A percentile compares a stretch with the other conserved stretches of the same genome.
Conservation (phyloP, 1,284 basidiomycete genomes). For the Leccinum olivaceoglutinosum region DNA sequence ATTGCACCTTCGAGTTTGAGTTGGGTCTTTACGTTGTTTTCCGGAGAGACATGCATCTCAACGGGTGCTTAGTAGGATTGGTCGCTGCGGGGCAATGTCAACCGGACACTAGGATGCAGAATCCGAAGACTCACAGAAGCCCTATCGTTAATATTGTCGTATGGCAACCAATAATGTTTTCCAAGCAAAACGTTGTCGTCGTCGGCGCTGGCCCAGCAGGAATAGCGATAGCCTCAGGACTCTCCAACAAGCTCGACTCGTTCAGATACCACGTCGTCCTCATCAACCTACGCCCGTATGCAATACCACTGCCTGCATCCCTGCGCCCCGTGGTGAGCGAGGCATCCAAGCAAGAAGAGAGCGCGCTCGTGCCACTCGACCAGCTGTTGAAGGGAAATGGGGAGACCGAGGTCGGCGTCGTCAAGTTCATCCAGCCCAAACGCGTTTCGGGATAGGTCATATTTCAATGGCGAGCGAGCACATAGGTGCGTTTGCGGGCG, state of each 20-base stretch:
- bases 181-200: constrained; percentile 31
- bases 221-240: constrained; percentile 27
- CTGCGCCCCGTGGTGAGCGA: constrained; percentile 37
- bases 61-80: constrained; percentile 10
- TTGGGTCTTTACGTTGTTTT: constrained; percentile 65
- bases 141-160: too few relatives aligned
- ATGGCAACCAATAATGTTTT: constrained; percentile 8
- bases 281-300: constrained; percentile 35
- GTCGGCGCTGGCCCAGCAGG: constrained; percentile 41
- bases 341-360: constrained; percentile 31
- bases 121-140: neutral
- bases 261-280: constrained; percentile 35
- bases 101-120: too few relatives aligned
- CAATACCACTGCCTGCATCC: constrained; percentile 33
- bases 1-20: constrained; percentile 73
- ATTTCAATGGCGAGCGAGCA: too few relatives aligned
- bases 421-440: constrained; percentile 39
- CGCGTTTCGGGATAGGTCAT: too few relatives aligned
- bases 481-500: too few relatives aligned
- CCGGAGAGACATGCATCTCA: constrained; percentile 50
- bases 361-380: constrained; percentile 39
- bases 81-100: neutral
- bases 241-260: constrained; percentile 36
- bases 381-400: constrained; percentile 45
- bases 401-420: constrained; percentile 38